Base-by-base conservation (phyloP, 2,329 filamentous ascomycete genomes). In the Phialocephala subalpina region DNA sequence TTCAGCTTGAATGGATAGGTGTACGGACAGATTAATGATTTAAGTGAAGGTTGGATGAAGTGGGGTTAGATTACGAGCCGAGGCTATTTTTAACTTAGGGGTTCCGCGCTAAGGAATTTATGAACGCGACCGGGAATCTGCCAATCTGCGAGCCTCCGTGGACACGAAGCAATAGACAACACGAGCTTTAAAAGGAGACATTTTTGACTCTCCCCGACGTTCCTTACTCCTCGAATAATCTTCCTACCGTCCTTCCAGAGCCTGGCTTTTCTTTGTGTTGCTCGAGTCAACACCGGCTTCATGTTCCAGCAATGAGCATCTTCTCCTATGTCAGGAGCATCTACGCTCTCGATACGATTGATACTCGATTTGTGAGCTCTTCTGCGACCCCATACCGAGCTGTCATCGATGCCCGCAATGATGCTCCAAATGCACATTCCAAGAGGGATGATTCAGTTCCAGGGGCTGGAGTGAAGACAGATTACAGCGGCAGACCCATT, bases 301-400 rank as follows among this genome's bases (percentile, higher is more conserved):
- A 75, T 75, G 72, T 67, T 47, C 65, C 42, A 53, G 63, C 62
- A 47, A 77, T 77, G 76, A 69, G 70, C 61, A 42, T 76, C 66
- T 74, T 76, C 70, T 80, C 81, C 67, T 82, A 80, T 71, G 72
- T 85, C 57, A 75, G 79, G 69, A 80, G 78, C 68, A 85, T 91
- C 74, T 92, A 92, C 80, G 84, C 86, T 69, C 83, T 89, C 67
- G 86, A 90, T 73, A 91, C 88, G 25, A 84, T 92, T 71, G 90
- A 92, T 78, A 90, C 88, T 62, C 87, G 90, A 68, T 90, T 97
- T 78, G 90, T 90, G 33, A 90, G 85, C 60, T 85, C 92, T 12
- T 88, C 93, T 36, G 87, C 84, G 29, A 88, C 88, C 25, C 87
- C 93, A 40, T 90, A 91, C 78, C 84, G 85, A 74, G 80, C 83